Evolutionary conservation across 805 yeast genomes (phyloP).

Genomic region (Saturnispora dispora): DNA sequence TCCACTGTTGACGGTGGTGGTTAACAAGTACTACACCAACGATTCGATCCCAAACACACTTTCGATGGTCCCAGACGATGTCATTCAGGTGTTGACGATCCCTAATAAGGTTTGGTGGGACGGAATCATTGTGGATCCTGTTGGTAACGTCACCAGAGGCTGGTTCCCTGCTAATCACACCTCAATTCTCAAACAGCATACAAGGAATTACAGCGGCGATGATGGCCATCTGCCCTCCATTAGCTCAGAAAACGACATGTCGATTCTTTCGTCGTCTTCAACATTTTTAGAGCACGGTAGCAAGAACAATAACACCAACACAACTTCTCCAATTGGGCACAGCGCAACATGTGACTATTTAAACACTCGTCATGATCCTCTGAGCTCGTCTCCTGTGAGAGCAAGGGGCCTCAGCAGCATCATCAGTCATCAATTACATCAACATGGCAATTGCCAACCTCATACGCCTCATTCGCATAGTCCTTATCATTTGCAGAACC

Average conservation of each 20-base stretch:
- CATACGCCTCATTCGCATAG: neutral
- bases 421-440: neutral
- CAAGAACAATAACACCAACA: neutral
- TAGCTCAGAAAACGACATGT: neutral
- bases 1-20: slow-evolving; percentile 38
- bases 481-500: neutral
- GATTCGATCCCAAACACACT: slow-evolving; percentile 41
- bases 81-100: slow-evolving; percentile 59
- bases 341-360: neutral
- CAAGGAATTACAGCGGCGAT: neutral
- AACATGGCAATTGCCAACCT: neutral
- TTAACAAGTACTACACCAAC: slow-evolving; percentile 45
- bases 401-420: neutral
- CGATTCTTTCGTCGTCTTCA: neutral
- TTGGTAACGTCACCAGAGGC: slow-evolving; percentile 49
- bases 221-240: neutral
- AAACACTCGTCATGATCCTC: neutral
- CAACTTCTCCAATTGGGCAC: neutral
- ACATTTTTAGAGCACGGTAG: neutral
- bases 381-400: neutral
- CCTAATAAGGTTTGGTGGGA: slow-evolving; percentile 81
- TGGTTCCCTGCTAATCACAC: slow-evolving; percentile 66
- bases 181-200: neutral
- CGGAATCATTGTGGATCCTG: slow-evolving; percentile 42
- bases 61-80: slow-evolving; percentile 53